phyloP scores from a whole-genome alignment of 78 protist genomes.

The Planoprotostelium fungivorum region DNA sequence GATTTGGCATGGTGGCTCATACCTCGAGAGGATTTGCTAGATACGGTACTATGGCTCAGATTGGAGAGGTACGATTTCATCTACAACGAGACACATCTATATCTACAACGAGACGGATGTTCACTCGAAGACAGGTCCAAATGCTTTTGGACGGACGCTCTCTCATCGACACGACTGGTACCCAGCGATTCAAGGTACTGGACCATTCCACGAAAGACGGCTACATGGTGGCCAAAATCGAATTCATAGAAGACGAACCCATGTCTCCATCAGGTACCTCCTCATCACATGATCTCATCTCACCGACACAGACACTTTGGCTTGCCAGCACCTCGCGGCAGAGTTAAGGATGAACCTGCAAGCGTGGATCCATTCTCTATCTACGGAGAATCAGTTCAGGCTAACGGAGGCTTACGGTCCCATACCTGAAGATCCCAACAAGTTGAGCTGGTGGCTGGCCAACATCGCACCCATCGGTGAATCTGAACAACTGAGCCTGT shows the following conservation, averaged over 20 bases:
- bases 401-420: not conserved
- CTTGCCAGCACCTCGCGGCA: not conserved
- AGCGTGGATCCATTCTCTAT: not conserved
- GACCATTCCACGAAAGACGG: not conserved
- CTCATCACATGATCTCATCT: not conserved
- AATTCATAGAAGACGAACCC: not conserved
- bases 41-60: not conserved
- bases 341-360: not conserved
- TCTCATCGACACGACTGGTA: not conserved
- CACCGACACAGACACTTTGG: not conserved
- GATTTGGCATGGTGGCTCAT: not conserved
- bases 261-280: not conserved
- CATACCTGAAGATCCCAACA: not conserved
- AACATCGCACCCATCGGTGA: not conserved
- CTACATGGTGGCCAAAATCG: not conserved
- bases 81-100: not conserved
- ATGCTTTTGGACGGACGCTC: not conserved
- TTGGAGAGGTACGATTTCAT: not conserved
- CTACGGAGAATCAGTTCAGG: not conserved
- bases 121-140: too few relatives aligned
- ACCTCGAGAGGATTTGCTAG: not conserved
- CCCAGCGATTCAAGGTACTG: not conserved
- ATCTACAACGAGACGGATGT: too few relatives aligned
- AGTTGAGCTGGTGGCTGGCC: not conserved
- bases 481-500: not conserved